These are phyloP conservation scores for Aspergillus piperis DNA, from an alignment of 2,329 filamentous ascomycete species.

Conservation along the genomic window DNA sequence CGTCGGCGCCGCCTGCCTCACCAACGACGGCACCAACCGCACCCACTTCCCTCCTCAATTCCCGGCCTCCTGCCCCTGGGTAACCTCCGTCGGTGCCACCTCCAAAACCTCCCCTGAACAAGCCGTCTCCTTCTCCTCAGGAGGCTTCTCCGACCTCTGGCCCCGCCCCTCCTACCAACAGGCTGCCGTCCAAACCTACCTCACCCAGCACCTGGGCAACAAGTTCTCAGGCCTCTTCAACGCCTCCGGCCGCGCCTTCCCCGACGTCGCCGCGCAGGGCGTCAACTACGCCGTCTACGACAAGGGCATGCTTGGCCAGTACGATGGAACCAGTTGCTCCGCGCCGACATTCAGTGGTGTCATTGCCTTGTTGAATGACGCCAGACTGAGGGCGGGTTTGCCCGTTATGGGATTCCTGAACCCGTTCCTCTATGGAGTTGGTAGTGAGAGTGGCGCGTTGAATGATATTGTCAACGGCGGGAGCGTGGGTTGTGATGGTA, in stretches of 20 bases:
- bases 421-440: constrained; percentile 58
- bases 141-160: constrained; percentile 45
- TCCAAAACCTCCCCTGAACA: constrained; percentile 39
- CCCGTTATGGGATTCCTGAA: constrained; percentile 60
- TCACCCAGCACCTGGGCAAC: constrained; percentile 27
- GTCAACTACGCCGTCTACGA: constrained; percentile 35
- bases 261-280: constrained; percentile 45
- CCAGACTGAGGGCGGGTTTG: constrained; percentile 53
- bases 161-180: constrained; percentile 37
- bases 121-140: constrained; percentile 44
- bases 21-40: constrained; percentile 37
- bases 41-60: constrained; percentile 47
- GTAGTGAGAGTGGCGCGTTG: constrained; percentile 36
- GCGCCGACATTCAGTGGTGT: constrained; percentile 61
- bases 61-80: constrained; percentile 42
- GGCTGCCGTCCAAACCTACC: constrained; percentile 39
- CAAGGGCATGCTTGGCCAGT: constrained; percentile 27
- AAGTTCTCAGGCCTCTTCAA: constrained; percentile 36
- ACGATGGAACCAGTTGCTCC: constrained; percentile 52
- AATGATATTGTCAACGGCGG: constrained; percentile 53
- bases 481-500: constrained; percentile 50
- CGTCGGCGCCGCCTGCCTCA: constrained; percentile 40
- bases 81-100: constrained; percentile 48
- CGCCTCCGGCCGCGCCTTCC: constrained; percentile 40
- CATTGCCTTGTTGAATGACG: constrained; percentile 64